Percentiles rank a stretch among this genome's conserved stretches.
phyloP scores from a whole-genome alignment of 306 rosid species.

The Corylus heterophylla region DNA sequence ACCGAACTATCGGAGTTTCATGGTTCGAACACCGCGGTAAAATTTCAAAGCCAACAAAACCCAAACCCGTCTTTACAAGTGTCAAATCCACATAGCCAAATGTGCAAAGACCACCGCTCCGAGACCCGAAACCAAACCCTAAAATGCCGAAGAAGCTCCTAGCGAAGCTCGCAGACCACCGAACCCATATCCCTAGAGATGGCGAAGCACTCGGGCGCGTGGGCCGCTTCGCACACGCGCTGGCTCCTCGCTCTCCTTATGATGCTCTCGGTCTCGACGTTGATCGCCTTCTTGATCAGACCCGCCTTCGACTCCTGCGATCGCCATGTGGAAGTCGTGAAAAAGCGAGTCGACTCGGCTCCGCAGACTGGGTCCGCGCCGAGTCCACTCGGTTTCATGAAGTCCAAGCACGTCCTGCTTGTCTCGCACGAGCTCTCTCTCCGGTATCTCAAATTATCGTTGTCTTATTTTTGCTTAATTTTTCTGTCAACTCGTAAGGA shows the following conservation, averaged over 20 bases:
- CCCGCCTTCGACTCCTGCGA: slow-evolving; percentile 51
- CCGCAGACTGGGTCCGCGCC: slow-evolving; percentile 21
- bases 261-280: slow-evolving; percentile 62
- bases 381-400: slow-evolving; percentile 67
- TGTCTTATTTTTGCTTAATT: background rate
- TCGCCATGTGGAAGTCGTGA: slow-evolving; percentile 7
- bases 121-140: slow-evolving; percentile 26
- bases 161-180: background rate
- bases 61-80: background rate
- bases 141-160: slow-evolving; percentile 7
- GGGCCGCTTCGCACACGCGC: slow-evolving; percentile 55
- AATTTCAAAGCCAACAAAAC: background rate
- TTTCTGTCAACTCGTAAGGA: too few relatives aligned
- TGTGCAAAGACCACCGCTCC: slow-evolving; percentile 21
- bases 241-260: slow-evolving; percentile 56
- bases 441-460: slow-evolving; percentile 41
- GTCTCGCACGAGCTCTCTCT: slow-evolving; percentile 84
- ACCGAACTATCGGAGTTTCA: background rate
- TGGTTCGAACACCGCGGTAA: background rate
- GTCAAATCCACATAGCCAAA: slow-evolving; percentile 25
- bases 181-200: slow-evolving; percentile 24
- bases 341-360: slow-evolving; percentile 37
- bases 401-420: slow-evolving; percentile 79
- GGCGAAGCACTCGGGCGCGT: slow-evolving; percentile 48
- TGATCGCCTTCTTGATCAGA: slow-evolving; percentile 55